These are phyloP conservation scores for Phytophthora niederhauseri DNA, from an alignment of 352 stramenopile species.

Conservation along the genomic window DNA sequence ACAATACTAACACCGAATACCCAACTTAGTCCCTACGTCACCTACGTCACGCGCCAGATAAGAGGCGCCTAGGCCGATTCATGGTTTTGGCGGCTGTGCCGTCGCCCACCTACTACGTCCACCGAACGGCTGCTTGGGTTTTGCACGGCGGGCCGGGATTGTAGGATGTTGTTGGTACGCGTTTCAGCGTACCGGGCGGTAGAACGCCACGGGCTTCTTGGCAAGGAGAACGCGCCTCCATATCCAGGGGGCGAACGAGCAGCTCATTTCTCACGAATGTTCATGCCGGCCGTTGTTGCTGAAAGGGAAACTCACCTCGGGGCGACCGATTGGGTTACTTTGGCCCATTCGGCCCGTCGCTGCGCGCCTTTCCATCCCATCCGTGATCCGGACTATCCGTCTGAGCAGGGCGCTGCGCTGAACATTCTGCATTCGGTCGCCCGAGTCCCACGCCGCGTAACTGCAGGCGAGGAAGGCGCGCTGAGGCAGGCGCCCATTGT, in stretches of 20 bases:
- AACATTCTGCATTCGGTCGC: background rate
- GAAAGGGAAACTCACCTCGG: background rate
- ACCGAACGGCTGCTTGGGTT: background rate
- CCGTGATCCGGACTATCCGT: constrained; percentile 7
- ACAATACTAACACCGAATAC: no score
- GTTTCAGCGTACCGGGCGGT: background rate
- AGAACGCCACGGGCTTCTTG: background rate
- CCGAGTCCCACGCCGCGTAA: constrained; percentile 22
- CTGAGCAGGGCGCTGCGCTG: constrained; percentile 35
- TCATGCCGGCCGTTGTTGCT: no score
- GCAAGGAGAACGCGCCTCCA: background rate
- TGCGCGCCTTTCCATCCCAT: background rate
- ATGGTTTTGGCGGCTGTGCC: background rate
- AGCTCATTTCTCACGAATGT: background rate
- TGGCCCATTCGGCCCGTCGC: background rate
- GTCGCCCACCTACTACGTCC: background rate
- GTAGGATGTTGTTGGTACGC: background rate
- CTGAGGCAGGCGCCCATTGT: constrained; percentile 37
- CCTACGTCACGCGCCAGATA: no score
- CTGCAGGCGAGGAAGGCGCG: constrained; percentile 3
- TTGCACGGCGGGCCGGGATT: background rate
- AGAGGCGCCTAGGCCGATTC: background rate
- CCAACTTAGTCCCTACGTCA: no score
- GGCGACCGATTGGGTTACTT: background rate
- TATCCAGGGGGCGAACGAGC: background rate